Evolutionary conservation across 805 yeast species (phyloP).

Genomic region (Hanseniaspora jakobsenii): DNA sequence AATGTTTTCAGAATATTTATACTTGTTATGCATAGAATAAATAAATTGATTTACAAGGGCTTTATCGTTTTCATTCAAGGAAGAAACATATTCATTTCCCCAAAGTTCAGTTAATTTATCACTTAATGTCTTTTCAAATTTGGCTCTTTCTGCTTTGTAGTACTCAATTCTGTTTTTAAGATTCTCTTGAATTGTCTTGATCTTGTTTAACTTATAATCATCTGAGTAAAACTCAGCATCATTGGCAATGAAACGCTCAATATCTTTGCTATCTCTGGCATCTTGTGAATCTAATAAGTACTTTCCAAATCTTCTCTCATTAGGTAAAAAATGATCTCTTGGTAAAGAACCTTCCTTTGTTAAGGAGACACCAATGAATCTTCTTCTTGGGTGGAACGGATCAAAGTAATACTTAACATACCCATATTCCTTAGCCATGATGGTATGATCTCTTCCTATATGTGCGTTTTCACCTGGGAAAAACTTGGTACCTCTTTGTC

Average conservation of each 20-base stretch:
- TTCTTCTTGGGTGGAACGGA: slow-evolving; percentile 91
- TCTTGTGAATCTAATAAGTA: slow-evolving; percentile 26
- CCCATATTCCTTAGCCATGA: slow-evolving; percentile 86
- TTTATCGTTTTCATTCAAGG: slow-evolving; percentile 2
- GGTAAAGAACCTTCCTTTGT: slow-evolving; percentile 56
- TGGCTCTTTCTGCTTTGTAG: slow-evolving; percentile 82
- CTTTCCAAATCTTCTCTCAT: slow-evolving; percentile 68
- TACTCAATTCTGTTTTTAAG: slow-evolving; percentile 89
- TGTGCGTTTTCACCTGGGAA: slow-evolving; percentile 88
- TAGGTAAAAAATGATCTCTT: slow-evolving; percentile 81
- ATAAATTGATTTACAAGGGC: slow-evolving; percentile 14
- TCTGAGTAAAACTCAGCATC: background rate
- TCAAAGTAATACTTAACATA: slow-evolving; percentile 81
- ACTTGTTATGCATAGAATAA: slow-evolving; percentile 6
- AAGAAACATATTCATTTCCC: slow-evolving; percentile 3
- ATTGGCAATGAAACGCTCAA: slow-evolving; percentile 33
- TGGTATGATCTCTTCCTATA: slow-evolving; percentile 88
- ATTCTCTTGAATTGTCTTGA: slow-evolving; percentile 67
- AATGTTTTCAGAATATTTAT: slow-evolving; percentile 29
- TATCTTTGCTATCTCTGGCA: slow-evolving; percentile 21
- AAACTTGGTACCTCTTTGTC: slow-evolving; percentile 90
- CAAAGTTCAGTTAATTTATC: slow-evolving; percentile 35
- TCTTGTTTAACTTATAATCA: background rate
- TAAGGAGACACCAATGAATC: slow-evolving; percentile 79
- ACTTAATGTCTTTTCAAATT: slow-evolving; percentile 71